phyloP scores from a whole-genome alignment of 805 yeast genomes.

The Barnettozyma botsteinii region DNA sequence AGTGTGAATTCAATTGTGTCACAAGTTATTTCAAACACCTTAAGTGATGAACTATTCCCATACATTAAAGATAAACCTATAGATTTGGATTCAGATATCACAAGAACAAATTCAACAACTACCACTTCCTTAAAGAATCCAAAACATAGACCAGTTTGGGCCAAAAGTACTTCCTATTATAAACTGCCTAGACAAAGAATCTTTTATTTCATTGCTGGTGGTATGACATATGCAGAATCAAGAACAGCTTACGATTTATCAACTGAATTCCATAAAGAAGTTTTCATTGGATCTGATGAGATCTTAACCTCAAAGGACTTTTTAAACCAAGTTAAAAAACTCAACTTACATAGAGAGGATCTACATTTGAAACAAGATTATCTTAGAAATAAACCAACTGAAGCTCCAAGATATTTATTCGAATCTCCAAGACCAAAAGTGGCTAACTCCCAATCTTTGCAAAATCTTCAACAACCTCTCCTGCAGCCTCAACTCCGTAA shows the following conservation, averaged over 20 bases:
- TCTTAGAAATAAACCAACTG: conserved; percentile 25
- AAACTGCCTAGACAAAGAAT: conserved; percentile 56
- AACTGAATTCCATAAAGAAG: conserved; percentile 55
- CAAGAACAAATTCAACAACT: conserved; percentile 29
- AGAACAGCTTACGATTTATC: conserved; percentile 71
- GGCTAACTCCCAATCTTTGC: conserved; percentile 10
- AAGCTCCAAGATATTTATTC: conserved; percentile 33
- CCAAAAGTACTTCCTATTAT: conserved; percentile 36
- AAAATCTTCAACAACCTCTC: conserved; percentile 7
- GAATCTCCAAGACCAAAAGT: conserved; percentile 7
- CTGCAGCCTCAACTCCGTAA: neutral
- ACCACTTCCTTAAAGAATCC: conserved; percentile 59
- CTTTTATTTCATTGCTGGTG: conserved; percentile 83
- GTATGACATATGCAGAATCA: conserved; percentile 77
- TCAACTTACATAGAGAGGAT: conserved; percentile 33
- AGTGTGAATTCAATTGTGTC: conserved; percentile 57
- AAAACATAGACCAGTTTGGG: conserved; percentile 74
- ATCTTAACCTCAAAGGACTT: conserved; percentile 48
- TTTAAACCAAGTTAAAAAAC: conserved; percentile 33
- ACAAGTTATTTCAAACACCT: conserved; percentile 42
- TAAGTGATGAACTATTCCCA: conserved; percentile 62
- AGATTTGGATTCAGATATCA: conserved; percentile 31
- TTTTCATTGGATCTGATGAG: conserved; percentile 78
- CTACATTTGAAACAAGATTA: conserved; percentile 38
- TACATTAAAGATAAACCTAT: conserved; percentile 72